These are phyloP conservation scores for Sherardia arvensis DNA, from an alignment of 257 asterid genomes.

Conservation along the genomic window DNA sequence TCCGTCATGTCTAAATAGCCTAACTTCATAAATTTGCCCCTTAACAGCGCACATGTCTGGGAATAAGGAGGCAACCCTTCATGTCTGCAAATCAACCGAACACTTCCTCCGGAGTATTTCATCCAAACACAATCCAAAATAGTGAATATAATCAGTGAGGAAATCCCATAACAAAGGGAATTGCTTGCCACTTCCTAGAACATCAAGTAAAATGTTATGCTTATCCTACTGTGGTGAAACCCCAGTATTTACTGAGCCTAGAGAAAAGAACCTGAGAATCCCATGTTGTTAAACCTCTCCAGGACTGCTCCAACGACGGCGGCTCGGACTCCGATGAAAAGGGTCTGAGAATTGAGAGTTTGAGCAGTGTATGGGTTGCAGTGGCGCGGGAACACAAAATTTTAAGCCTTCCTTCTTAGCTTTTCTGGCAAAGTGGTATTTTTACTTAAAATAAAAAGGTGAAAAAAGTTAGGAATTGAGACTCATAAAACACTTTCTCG, in stretches of 20 bases:
- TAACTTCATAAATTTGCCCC: slow-evolving; percentile 54
- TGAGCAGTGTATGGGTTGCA: slow-evolving; percentile 1
- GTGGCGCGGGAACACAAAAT: slow-evolving; percentile 2
- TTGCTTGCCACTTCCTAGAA: slow-evolving; percentile 70
- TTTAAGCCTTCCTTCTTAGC: slow-evolving; percentile 5
- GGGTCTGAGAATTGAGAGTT: not conserved
- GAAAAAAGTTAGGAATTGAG: no score
- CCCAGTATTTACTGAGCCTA: slow-evolving; percentile 66
- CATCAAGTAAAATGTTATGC: slow-evolving; percentile 57
- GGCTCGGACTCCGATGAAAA: slow-evolving; percentile 16
- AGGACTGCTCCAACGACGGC: slow-evolving; percentile 61
- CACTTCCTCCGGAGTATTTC: slow-evolving; percentile 38
- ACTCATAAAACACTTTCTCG: no score
- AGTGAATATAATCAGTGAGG: slow-evolving; percentile 42
- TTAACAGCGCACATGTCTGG: slow-evolving; percentile 53
- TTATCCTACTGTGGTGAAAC: slow-evolving; percentile 58
- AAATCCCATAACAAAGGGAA: slow-evolving; percentile 88
- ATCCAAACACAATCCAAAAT: no score
- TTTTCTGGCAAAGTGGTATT: no score
- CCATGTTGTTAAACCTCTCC: slow-evolving; percentile 70
- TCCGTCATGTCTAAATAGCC: slow-evolving; percentile 61
- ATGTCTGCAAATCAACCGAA: slow-evolving; percentile 60
- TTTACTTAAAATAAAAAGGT: no score
- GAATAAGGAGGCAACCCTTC: slow-evolving; percentile 80
- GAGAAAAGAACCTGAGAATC: slow-evolving; percentile 80